Conservation (phyloP, 2,329 filamentous ascomycete species). For the Emergomyces pasteurianus region DNA sequence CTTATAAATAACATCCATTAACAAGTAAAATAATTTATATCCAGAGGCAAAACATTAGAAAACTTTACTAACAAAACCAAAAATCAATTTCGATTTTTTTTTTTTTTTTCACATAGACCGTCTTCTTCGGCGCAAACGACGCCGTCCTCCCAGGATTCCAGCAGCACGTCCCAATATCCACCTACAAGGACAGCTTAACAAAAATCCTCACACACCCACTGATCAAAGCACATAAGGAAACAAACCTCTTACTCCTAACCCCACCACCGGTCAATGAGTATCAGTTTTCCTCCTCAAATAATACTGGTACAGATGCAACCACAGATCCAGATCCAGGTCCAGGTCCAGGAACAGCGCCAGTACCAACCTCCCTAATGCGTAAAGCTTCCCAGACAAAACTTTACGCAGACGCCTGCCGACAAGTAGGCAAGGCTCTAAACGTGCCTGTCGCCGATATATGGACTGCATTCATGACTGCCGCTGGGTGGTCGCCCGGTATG, state of each 20-base stretch:
- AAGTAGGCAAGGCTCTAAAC: conserved; percentile 44
- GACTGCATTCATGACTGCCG: conserved; percentile 59
- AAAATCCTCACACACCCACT: conserved; percentile 60
- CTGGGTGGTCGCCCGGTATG: conserved; percentile 41
- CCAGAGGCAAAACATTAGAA: not conserved
- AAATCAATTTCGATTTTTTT: no score
- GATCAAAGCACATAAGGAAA: conserved; percentile 52
- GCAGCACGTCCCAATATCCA: conserved; percentile 67
- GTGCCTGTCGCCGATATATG: conserved; percentile 68
- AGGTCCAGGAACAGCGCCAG: not conserved
- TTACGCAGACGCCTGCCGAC: conserved; percentile 55
- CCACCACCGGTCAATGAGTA: conserved; percentile 77
- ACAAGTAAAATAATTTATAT: not conserved
- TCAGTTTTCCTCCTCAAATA: conserved; percentile 41
- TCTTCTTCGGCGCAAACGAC: conserved; percentile 89
- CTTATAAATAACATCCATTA: no score
- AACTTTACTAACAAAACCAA: not conserved
- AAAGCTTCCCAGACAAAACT: conserved; percentile 50
- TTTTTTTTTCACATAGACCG: conserved; percentile 44
- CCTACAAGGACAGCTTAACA: conserved; percentile 61
- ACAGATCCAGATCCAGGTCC: not conserved
- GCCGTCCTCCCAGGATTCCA: conserved; percentile 55
- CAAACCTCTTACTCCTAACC: conserved; percentile 62
- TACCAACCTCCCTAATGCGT: conserved; percentile 29
- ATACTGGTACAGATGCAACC: conserved; percentile 30